Evolutionary conservation across 2,329 filamentous ascomycete genomes (phyloP).

Genomic region (Rhynchosporium graminicola): DNA sequence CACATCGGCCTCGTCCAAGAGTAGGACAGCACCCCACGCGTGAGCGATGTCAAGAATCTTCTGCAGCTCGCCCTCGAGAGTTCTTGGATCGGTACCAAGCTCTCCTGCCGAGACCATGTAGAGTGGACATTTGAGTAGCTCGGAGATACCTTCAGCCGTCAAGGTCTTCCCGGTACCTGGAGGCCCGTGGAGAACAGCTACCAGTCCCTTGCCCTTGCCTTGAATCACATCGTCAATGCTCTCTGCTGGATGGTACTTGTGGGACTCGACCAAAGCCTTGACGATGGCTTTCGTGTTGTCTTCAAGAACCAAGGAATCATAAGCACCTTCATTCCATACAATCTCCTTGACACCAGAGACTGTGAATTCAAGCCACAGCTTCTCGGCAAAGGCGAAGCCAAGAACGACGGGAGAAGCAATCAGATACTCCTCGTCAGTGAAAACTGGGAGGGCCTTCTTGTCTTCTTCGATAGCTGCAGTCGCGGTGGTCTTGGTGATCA

Average conservation of each 20-base stretch:
- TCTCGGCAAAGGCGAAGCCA: constrained; percentile 85
- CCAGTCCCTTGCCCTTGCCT: constrained; percentile 84
- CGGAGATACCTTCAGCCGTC: constrained; percentile 83
- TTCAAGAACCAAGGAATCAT: constrained; percentile 76
- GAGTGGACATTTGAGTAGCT: constrained; percentile 76
- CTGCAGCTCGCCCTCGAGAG: constrained; percentile 74
- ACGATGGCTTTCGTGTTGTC: constrained; percentile 65
- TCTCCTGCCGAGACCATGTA: constrained; percentile 85
- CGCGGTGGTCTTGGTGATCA: constrained; percentile 31
- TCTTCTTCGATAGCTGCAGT: constrained; percentile 31
- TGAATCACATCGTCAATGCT: constrained; percentile 82
- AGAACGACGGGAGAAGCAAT: constrained; percentile 82
- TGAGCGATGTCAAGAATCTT: constrained; percentile 86
- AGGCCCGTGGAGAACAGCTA: constrained; percentile 78
- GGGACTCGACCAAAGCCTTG: constrained; percentile 78
- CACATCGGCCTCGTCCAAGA: constrained; percentile 84
- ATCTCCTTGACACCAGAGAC: constrained; percentile 80
- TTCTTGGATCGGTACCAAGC: constrained; percentile 73
- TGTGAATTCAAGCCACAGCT: constrained; percentile 86
- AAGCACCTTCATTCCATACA: constrained; percentile 80
- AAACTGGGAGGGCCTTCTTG: constrained; percentile 50
- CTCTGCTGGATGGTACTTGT: constrained; percentile 78
- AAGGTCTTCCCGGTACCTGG: constrained; percentile 88
- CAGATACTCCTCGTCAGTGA: constrained; percentile 81
- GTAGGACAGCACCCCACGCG: constrained; percentile 80